phyloP scores from a whole-genome alignment of 495 filamentous ascomycete genomes.

The Xylaria grammica region DNA sequence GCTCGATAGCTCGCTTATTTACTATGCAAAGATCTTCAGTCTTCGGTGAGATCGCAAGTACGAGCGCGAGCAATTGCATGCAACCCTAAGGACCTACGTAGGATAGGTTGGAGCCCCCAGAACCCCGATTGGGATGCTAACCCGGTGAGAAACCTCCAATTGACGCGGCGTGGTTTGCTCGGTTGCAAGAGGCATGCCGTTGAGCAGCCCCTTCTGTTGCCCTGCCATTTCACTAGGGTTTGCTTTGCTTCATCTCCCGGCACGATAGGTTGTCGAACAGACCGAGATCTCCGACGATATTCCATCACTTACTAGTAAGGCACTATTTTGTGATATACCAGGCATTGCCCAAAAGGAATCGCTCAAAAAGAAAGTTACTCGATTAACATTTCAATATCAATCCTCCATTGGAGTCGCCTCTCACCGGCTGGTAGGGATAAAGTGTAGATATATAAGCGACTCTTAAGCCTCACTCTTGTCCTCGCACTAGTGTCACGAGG shows the following conservation, averaged over 20 bases:
- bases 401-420: constrained; percentile 4
- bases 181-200: not conserved
- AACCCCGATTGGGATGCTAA: constrained; percentile 2
- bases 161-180: constrained; percentile 11
- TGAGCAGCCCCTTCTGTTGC: not conserved
- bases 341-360: not conserved
- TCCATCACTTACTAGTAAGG: not conserved
- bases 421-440: not conserved
- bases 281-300: not conserved
- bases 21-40: not conserved
- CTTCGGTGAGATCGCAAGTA: constrained; percentile 5
- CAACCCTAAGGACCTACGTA: not conserved
- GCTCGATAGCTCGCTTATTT: constrained; percentile 7
- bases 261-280: not conserved
- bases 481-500: constrained; percentile 3
- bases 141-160: constrained; percentile 8
- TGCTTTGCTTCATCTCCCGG: constrained; percentile 4
- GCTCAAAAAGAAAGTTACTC: constrained; percentile 11
- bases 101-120: not conserved
- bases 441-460: not conserved
- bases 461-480: constrained; percentile 2
- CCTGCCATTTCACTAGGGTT: not conserved
- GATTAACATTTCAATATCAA: not conserved
- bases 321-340: not conserved
- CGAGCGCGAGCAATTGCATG: not conserved